Conservation (phyloP, 208 protist species). For the Kentomonas sorsogonicus region DNA sequence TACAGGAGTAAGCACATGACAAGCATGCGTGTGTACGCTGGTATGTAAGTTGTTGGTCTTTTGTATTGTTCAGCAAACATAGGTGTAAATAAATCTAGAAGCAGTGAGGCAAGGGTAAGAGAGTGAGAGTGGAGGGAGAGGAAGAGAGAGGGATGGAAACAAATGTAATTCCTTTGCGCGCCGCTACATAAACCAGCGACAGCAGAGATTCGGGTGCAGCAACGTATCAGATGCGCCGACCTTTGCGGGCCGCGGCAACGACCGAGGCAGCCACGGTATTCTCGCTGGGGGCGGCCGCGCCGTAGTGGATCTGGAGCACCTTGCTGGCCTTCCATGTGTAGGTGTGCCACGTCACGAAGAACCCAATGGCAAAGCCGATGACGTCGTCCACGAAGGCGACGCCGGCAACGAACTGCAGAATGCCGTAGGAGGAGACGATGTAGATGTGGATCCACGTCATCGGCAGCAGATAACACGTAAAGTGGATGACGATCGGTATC, state of each 20-base stretch:
- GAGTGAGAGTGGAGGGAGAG: constrained; percentile 8
- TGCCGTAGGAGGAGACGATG: constrained; percentile 53
- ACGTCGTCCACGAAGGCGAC: constrained; percentile 62
- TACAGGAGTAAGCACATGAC: too few relatives aligned
- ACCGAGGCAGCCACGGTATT: constrained; percentile 5
- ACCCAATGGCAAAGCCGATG: constrained; percentile 63
- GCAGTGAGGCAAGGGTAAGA: too few relatives aligned
- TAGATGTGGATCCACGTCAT: constrained; percentile 73
- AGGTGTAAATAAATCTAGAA: not conserved
- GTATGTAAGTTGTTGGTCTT: not conserved
- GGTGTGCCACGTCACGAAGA: constrained; percentile 58
- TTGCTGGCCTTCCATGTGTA: constrained; percentile 82
- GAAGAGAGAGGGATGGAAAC: not conserved
- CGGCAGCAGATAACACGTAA: constrained; percentile 66
- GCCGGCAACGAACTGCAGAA: constrained; percentile 46
- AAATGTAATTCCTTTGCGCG: too few relatives aligned
- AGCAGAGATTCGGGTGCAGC: too few relatives aligned
- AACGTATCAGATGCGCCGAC: not conserved
- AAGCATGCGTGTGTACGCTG: too few relatives aligned
- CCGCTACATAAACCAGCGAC: too few relatives aligned
- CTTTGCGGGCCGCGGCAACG: constrained; percentile 5
- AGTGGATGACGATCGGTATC: constrained; percentile 44
- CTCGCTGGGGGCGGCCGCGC: constrained; percentile 21
- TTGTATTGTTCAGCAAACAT: not conserved
- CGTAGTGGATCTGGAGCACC: constrained; percentile 55